Conservation (phyloP, 257 asterid species). For the Lithospermum erythrorhizon region DNA sequence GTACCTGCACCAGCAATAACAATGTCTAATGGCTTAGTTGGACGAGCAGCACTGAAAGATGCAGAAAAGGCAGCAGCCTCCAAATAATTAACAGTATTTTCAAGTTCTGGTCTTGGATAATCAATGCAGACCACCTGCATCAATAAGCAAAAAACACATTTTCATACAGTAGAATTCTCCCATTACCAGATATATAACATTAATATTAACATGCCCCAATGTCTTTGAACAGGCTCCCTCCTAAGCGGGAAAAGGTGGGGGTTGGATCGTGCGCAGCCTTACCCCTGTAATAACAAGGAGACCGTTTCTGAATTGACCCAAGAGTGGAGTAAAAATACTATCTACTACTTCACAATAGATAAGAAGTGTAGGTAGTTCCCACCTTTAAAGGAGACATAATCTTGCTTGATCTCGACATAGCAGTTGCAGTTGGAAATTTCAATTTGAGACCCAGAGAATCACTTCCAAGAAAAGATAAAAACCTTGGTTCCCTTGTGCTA, state of each 20-base stretch:
- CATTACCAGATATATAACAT: not conserved
- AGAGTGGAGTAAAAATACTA: too few species aligned
- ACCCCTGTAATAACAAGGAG: too few species aligned
- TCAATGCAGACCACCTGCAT: conserved; percentile 79
- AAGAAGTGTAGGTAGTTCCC: too few species aligned
- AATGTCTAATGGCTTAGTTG: conserved; percentile 67
- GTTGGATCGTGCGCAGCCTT: too few species aligned
- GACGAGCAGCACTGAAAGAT: conserved; percentile 48
- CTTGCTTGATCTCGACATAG: conserved; percentile 23
- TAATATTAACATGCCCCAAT: too few species aligned
- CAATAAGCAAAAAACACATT: conserved; percentile 8
- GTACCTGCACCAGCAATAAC: conserved; percentile 95
- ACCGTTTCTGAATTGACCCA: too few species aligned
- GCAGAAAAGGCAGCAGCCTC: conserved; percentile 89
- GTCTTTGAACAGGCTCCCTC: too few species aligned
- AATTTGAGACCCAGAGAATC: conserved; percentile 48
- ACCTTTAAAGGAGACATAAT: conserved; percentile 46
- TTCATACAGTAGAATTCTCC: conserved; percentile 18
- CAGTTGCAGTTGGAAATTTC: conserved; percentile 26
- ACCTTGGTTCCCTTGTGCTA: conserved; percentile 20
- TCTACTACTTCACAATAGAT: too few species aligned
- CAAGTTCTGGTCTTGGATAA: conserved; percentile 83
- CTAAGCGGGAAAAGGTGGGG: too few species aligned
- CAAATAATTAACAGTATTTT: conserved; percentile 61
- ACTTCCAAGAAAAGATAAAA: conserved; percentile 45